Percentiles rank a stretch among this genome's conserved stretches.
These are phyloP conservation scores for Lentinula raphanica DNA, from an alignment of 768 basidiomycete species.

Conservation along the genomic window DNA sequence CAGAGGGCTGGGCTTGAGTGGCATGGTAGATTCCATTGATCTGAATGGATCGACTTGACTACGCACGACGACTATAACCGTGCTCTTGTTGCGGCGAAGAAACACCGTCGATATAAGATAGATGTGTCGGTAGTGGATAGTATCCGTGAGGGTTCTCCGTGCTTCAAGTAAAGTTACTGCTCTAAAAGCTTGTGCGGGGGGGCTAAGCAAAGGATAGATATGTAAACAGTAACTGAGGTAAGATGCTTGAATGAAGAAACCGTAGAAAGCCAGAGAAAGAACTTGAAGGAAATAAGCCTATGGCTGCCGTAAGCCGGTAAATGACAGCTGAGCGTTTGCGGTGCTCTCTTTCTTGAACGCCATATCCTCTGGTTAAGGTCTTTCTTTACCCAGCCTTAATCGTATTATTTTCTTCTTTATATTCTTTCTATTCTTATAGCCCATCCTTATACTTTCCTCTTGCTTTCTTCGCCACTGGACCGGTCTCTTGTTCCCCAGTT, in stretches of 20 bases:
- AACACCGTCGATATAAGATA: neutral
- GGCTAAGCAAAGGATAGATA: no score
- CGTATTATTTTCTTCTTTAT: conserved; percentile 14
- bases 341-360: neutral
- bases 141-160: neutral
- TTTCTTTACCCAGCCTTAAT: conserved; percentile 1
- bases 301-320: neutral
- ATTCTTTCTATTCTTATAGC: conserved; percentile 15
- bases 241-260: no score
- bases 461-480: conserved; percentile 6
- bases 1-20: neutral
- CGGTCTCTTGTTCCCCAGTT: neutral
- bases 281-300: neutral
- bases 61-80: neutral
- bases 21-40: neutral
- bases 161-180: neutral
- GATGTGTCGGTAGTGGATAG: neutral
- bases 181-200: neutral
- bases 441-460: conserved; percentile 12
- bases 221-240: neutral
- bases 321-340: neutral
- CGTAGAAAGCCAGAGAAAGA: no score
- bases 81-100: neutral
- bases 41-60: neutral
- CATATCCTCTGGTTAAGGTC: conserved; percentile 1